Conservation (phyloP, 2,329 filamentous ascomycete genomes). For the Verticillium nonalfalfae region DNA sequence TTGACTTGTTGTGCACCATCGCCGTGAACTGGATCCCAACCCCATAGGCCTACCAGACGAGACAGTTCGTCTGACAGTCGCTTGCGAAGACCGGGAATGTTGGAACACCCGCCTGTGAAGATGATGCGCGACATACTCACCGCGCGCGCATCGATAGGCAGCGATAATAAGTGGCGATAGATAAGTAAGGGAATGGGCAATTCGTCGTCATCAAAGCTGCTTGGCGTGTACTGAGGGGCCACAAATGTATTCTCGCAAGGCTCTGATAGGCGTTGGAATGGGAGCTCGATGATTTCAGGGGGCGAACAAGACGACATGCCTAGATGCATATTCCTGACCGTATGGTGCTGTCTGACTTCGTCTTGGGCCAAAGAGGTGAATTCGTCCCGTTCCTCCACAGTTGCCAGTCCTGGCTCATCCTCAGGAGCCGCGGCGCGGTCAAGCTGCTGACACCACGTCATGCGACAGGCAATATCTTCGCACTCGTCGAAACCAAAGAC, state of each 20-base stretch:
- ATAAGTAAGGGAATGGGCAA: conserved; percentile 69
- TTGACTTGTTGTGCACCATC: conserved; percentile 55
- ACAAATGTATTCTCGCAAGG: conserved; percentile 75
- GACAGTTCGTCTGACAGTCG: conserved; percentile 72
- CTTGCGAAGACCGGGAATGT: conserved; percentile 71
- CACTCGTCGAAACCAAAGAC: conserved; percentile 63
- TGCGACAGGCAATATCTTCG: conserved; percentile 68
- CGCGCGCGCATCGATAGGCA: conserved; percentile 77
- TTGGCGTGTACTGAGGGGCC: conserved; percentile 39
- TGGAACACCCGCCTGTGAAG: conserved; percentile 75
- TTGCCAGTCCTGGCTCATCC: conserved; percentile 34
- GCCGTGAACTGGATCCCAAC: conserved; percentile 73
- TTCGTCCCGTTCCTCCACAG: conserved; percentile 54
- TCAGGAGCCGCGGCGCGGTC: conserved; percentile 9
- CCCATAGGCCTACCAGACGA: conserved; percentile 56
- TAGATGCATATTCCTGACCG: not conserved
- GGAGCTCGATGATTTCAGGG: conserved; percentile 40
- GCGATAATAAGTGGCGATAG: conserved; percentile 66
- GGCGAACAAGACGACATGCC: conserved; percentile 38
- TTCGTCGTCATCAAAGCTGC: conserved; percentile 79
- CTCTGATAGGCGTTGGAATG: conserved; percentile 64
- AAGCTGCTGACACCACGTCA: conserved; percentile 65
- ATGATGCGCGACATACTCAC: conserved; percentile 85
- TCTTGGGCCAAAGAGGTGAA: conserved; percentile 11
- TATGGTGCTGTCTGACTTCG: conserved; percentile 30